Percentiles rank a stretch among this genome's conserved stretches.
Evolutionary conservation across 2,329 filamentous ascomycete species (phyloP).

Genomic region (Sarocladium brachiariae): DNA sequence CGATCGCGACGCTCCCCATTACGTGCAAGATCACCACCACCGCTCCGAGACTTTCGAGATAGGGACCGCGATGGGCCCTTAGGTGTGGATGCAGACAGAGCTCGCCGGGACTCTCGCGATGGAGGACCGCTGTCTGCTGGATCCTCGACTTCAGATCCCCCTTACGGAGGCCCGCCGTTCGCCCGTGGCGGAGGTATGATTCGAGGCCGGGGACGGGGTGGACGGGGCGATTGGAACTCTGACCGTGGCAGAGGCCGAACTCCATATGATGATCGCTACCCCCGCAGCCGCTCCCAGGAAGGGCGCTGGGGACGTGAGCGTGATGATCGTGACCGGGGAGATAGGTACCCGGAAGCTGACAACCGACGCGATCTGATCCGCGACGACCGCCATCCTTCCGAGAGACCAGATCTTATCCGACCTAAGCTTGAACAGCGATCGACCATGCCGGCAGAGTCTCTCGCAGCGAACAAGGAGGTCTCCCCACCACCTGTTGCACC

Average conservation of each 20-base stretch:
- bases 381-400: conserved; percentile 39
- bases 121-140: conserved; percentile 62
- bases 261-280: conserved; percentile 58
- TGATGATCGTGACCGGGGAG: conserved; percentile 45
- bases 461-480: conserved; percentile 40
- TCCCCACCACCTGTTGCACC: conserved; percentile 52
- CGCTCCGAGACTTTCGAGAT: conserved; percentile 60
- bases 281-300: conserved; percentile 59
- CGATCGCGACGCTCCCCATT: conserved; percentile 53
- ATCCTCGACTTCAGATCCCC: conserved; percentile 58
- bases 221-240: conserved; percentile 33
- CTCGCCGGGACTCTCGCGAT: conserved; percentile 63
- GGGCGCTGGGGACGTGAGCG: conserved; percentile 51
- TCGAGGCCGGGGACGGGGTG: conserved; percentile 44
- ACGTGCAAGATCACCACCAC: conserved; percentile 54
- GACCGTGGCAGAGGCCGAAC: conserved; percentile 49
- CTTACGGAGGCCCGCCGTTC: conserved; percentile 38
- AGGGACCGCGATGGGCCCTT: conserved; percentile 49
- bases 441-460: conserved; percentile 35
- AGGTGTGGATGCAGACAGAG: conserved; percentile 60
- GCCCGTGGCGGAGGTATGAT: conserved; percentile 50
- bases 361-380: conserved; percentile 34
- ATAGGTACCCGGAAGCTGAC: conserved; percentile 34
- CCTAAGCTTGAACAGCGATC: conserved; percentile 37
- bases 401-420: conserved; percentile 41